Evolutionary conservation across 768 basidiomycete genomes (phyloP).

Genomic region (Auricularia sp.): DNA sequence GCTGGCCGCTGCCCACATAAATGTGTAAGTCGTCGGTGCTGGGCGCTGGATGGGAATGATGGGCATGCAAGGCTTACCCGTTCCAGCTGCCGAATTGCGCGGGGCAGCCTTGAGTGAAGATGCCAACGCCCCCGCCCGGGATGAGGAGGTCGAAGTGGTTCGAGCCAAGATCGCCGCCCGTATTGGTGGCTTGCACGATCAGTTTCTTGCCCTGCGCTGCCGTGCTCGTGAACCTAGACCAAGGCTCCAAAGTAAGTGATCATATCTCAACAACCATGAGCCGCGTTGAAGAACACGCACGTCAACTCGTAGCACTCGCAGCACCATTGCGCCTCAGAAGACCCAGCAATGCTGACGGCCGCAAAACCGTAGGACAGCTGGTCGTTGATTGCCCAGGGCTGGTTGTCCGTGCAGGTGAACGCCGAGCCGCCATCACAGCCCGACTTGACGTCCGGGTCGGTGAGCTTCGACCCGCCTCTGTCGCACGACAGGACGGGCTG

Average conservation of each 20-base stretch:
- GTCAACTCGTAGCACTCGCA: conserved; percentile 14
- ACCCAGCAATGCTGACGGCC: conserved; percentile 11
- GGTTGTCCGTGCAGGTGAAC: conserved; percentile 10
- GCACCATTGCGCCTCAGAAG: conserved; percentile 11
- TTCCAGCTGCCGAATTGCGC: conserved; percentile 11
- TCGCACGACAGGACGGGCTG: conserved; percentile 11
- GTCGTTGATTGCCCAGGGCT: conserved; percentile 11
- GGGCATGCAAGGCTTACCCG: conserved; percentile 1
- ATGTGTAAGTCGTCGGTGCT: background rate
- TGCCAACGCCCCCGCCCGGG: conserved; percentile 12
- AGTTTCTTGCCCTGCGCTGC: conserved; percentile 9
- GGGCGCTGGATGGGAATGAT: background rate
- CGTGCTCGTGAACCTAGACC: conserved; percentile 9
- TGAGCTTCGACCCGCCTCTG: conserved; percentile 4
- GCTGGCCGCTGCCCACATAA: conserved; percentile 1
- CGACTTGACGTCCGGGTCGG: conserved; percentile 6
- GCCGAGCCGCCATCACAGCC: conserved; percentile 10
- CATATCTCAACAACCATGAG: background rate
- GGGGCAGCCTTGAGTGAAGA: conserved; percentile 8
- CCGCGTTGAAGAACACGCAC: background rate
- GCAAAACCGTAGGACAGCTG: conserved; percentile 12
- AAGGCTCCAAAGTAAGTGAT: background rate
- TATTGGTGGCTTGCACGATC: conserved; percentile 12
- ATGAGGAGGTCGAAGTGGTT: conserved; percentile 13
- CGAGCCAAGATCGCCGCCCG: conserved; percentile 10